A percentile compares a stretch with the other conserved stretches of the same genome.
These are phyloP conservation scores for Boletus sp. DNA, from an alignment of 768 basidiomycete species.

Conservation along the genomic window DNA sequence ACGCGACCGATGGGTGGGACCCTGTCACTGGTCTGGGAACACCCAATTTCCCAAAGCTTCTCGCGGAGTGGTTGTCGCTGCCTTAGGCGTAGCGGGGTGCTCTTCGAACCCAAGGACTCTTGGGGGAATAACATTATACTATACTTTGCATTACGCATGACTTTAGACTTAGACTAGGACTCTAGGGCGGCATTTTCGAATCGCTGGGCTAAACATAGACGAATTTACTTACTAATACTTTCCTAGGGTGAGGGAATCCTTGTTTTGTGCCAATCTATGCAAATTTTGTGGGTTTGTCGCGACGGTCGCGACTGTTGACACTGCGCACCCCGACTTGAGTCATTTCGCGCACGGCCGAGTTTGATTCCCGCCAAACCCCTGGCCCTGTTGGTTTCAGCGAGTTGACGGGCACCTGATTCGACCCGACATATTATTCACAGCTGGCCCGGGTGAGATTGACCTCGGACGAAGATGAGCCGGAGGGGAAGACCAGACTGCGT, in stretches of 20 bases:
- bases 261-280: too few species aligned
- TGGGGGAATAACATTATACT: not conserved
- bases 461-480: too few species aligned
- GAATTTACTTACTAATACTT: too few species aligned
- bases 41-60: slow-evolving; percentile 40
- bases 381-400: not conserved
- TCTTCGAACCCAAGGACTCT: not conserved
- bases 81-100: slow-evolving; percentile 2
- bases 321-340: not conserved
- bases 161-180: not conserved
- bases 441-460: too few species aligned
- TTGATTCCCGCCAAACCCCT: not conserved
- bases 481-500: too few species aligned
- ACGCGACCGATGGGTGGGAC: slow-evolving; percentile 38
- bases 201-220: too few species aligned
- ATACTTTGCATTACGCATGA: not conserved
- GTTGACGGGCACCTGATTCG: not conserved
- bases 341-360: not conserved
- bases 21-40: slow-evolving; percentile 50
- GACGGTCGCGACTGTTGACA: not conserved
- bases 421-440: too few species aligned
- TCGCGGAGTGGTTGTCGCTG: slow-evolving; percentile 35
- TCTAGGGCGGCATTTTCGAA: not conserved
- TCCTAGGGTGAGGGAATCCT: too few species aligned
- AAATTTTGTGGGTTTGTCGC: not conserved